Conservation (phyloP, 108 stramenopile genomes). For the Nitzschia sp. region DNA sequence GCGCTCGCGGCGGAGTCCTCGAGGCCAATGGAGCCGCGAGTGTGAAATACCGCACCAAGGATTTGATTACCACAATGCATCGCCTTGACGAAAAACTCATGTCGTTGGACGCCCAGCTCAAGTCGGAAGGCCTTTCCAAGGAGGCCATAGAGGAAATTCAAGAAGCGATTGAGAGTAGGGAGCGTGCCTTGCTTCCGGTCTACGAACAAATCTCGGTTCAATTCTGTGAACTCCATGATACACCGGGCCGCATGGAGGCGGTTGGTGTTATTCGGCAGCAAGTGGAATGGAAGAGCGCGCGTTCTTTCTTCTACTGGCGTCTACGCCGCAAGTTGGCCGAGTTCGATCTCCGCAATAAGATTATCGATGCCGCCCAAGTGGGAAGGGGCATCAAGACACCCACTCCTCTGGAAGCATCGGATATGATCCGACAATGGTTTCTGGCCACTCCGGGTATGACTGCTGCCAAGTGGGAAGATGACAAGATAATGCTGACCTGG, state of each 20-base stretch:
- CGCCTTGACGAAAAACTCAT: conserved; percentile 89
- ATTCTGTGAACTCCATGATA: conserved; percentile 99
- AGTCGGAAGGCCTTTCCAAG: conserved; percentile 42
- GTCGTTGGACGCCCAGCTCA: conserved; percentile 71
- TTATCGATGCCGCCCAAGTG: conserved; percentile 76
- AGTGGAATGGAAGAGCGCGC: conserved; percentile 90
- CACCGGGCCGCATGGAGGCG: conserved; percentile 98
- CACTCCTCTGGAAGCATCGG: conserved; percentile 71
- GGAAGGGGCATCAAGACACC: conserved; percentile 74
- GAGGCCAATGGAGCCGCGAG: conserved; percentile 97
- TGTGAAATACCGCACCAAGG: conserved; percentile 96
- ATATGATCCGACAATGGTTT: conserved; percentile 83
- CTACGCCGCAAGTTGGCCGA: conserved; percentile 97
- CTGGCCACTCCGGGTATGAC: conserved; percentile 61
- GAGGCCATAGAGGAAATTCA: conserved; percentile 39
- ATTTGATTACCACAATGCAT: conserved; percentile 92
- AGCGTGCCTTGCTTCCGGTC: conserved; percentile 85
- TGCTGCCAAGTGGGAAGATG: conserved; percentile 71
- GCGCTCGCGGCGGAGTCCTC: conserved; percentile 94
- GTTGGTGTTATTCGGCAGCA: conserved; percentile 94
- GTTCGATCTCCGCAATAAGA: conserved; percentile 90
- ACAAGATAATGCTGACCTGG: conserved; percentile 83
- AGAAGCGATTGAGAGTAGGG: conserved; percentile 57
- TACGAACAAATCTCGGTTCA: conserved; percentile 96
- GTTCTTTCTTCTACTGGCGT: conserved; percentile 97